Evolutionary conservation across 306 rosid species (phyloP).

Genomic region (Ormosia semicastrata): DNA sequence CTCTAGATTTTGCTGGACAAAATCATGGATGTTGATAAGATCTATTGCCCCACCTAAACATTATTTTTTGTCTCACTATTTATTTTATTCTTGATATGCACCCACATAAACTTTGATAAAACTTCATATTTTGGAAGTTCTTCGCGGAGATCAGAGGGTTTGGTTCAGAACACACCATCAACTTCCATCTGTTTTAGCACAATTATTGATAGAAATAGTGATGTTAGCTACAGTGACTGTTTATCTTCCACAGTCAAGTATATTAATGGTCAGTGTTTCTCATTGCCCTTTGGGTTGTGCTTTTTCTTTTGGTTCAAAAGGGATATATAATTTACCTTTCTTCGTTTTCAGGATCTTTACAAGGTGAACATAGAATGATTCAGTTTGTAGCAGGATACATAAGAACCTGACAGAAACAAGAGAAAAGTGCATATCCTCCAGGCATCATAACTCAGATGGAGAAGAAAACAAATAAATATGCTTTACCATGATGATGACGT

Average conservation of each 20-base stretch:
- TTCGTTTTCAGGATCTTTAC: background rate
- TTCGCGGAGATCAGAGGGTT: background rate
- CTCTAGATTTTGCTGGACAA: conserved; percentile 55
- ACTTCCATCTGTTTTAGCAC: background rate
- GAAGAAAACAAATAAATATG: background rate
- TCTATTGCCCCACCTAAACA: conserved; percentile 47
- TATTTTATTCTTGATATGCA: background rate
- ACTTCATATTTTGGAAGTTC: background rate
- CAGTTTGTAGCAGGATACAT: background rate
- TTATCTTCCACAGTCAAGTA: no score
- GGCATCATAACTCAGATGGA: background rate
- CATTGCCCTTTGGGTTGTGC: background rate
- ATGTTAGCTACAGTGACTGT: no score
- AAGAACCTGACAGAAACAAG: conserved; percentile 1
- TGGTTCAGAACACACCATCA: background rate
- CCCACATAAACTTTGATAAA: background rate
- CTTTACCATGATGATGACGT: background rate
- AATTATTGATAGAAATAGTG: background rate
- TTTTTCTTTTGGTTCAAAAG: background rate
- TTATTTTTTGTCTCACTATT: conserved; percentile 14
- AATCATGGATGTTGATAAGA: conserved; percentile 47
- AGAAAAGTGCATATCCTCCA: background rate
- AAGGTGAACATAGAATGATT: background rate
- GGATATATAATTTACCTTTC: background rate
- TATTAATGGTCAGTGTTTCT: background rate